Conservation (phyloP, 2,329 filamentous ascomycete genomes). For the Amylocarpus encephaloides region DNA sequence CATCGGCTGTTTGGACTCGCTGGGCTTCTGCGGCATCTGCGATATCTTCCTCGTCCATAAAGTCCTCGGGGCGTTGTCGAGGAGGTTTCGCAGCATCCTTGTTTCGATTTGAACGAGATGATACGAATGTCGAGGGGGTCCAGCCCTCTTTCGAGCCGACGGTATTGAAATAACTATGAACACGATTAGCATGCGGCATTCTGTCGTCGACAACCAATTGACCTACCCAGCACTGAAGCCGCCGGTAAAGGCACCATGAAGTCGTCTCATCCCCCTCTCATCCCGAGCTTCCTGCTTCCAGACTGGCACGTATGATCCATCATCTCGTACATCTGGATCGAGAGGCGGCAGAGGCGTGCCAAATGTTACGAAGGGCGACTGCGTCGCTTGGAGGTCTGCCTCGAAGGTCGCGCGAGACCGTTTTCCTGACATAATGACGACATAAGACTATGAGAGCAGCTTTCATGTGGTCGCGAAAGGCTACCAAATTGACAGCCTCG, state of each 20-base stretch:
- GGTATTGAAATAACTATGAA: constrained; percentile 83
- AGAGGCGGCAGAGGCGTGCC: constrained; percentile 78
- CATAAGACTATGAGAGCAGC: constrained; percentile 9
- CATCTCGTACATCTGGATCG: constrained; percentile 72
- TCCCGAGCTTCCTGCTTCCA: constrained; percentile 98
- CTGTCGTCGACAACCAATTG: constrained; percentile 3
- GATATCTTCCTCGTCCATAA: constrained; percentile 96
- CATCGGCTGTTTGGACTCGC: constrained; percentile 63
- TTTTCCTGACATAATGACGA: constrained; percentile 63
- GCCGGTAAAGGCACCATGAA: constrained; percentile 95
- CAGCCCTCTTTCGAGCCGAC: constrained; percentile 98
- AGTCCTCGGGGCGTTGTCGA: constrained; percentile 72
- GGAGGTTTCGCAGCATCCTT: constrained; percentile 53
- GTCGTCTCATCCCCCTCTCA: constrained; percentile 79
- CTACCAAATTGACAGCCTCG: neutral
- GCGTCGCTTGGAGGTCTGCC: constrained; percentile 58
- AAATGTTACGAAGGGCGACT: constrained; percentile 70
- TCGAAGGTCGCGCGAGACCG: constrained; percentile 74
- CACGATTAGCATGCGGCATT: neutral
- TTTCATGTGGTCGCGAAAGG: neutral
- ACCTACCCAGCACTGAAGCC: constrained; percentile 91
- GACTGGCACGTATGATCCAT: constrained; percentile 87
- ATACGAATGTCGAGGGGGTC: constrained; percentile 87
- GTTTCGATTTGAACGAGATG: constrained; percentile 72
- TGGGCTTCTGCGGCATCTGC: constrained; percentile 77